Base-by-base conservation (phyloP, 768 basidiomycete genomes). In the Hypholoma sublateritium region DNA sequence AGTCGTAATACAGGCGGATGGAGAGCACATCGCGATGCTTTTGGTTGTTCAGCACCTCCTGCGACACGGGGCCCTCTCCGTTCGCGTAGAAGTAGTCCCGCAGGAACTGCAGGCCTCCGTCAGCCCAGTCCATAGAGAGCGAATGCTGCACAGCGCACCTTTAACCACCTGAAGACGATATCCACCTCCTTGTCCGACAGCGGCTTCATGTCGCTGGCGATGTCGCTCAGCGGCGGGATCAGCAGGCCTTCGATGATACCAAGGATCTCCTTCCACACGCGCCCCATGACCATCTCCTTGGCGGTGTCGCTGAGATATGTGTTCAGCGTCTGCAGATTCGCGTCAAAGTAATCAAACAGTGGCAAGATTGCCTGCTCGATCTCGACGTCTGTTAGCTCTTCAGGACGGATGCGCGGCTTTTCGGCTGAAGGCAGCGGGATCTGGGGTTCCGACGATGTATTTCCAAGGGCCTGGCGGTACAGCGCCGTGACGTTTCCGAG, bases 111-210 rank as follows among this genome's bases (percentile, higher is more conserved):
- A 28, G 17, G 16, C 44, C 6, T 57, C 49, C 28, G 56, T 59
- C 17, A 66, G 50, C 16, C 5, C 19, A 12, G 24, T 6, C 28
- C 16, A 56, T 32, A 25, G 44, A 37, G 24, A 42, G 8, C 13
- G n/a, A 5, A 28, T 32, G 48, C 21, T 12, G 37, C 6, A 34
- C 37, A 6, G 14, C 59, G 16, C 55, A 91, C 95, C 86, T 95
- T 95, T 53, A 98, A 70, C 93, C 97, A 98, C 70, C 95, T 96
- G 77, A 98, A 93, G n/a, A 95, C 96, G 57, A 98, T 89, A 69
- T 98, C 97, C 36, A 98, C 91, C 74, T 98, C 97, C 73, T 96
- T 95, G 66, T 98, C 97, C 24, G 81, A 87, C 67, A 99, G 70
- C 1, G 95, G 89, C 63, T 91, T 89, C 93, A 98, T 89, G 53